Conservation (phyloP, 2,329 filamentous ascomycete species). For the Bisporella sp. region DNA sequence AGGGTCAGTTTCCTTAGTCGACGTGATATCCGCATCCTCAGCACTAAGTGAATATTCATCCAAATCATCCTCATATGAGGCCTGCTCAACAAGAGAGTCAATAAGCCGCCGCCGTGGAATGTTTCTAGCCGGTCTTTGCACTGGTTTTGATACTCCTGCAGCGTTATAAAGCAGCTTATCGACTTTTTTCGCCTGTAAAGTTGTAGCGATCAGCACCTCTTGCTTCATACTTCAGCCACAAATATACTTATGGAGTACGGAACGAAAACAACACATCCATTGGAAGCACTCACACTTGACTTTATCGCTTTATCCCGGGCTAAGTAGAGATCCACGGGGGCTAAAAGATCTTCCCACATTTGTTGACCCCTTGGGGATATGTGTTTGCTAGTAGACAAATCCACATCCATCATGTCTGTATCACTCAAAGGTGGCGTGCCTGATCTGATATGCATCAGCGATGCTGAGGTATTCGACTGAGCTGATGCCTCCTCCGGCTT, state of each 20-base stretch:
- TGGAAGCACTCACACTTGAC: background rate
- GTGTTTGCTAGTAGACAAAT: constrained; percentile 3
- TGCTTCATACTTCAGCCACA: too few relatives aligned
- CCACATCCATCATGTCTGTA: constrained; percentile 18
- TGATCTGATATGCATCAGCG: background rate
- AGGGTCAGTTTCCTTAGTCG: background rate
- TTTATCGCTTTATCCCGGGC: background rate
- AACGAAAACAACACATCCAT: too few relatives aligned
- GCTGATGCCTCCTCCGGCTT: constrained; percentile 2
- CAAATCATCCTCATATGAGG: constrained; percentile 5
- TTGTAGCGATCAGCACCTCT: too few relatives aligned
- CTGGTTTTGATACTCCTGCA: constrained; percentile 11
- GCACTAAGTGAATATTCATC: constrained; percentile 7
- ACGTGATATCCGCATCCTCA: constrained; percentile 6
- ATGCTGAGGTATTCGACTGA: constrained; percentile 6
- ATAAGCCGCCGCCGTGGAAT: constrained; percentile 24
- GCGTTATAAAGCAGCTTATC: constrained; percentile 6
- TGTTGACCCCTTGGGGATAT: constrained; percentile 21
- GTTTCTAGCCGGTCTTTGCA: constrained; percentile 7
- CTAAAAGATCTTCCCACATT: constrained; percentile 23
- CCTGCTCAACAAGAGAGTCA: constrained; percentile 27
- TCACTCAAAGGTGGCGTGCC: constrained; percentile 13
- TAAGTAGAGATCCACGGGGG: constrained; percentile 8
- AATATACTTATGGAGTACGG: too few relatives aligned
- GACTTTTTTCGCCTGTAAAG: too few relatives aligned